phyloP scores from a whole-genome alignment of 2,329 filamentous ascomycete genomes.

The Botrytis fragariae region DNA sequence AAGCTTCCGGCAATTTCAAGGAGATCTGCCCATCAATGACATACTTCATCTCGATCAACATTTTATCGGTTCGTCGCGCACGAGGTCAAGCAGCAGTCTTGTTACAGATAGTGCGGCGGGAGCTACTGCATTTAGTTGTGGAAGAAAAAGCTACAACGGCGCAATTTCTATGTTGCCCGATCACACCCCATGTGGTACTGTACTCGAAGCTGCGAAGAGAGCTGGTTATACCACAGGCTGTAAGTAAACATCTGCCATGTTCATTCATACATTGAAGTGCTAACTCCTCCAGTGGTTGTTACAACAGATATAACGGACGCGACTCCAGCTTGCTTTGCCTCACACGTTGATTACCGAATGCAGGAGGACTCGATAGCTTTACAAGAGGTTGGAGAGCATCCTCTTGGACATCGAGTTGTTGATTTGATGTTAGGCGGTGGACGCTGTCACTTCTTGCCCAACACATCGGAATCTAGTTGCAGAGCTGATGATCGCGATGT shows the following conservation, averaged over 20 bases:
- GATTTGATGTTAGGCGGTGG: constrained; percentile 93
- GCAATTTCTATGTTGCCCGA: constrained; percentile 89
- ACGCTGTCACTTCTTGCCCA: constrained; percentile 88
- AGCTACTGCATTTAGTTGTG: constrained; percentile 93
- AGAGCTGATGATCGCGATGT: constrained; percentile 76
- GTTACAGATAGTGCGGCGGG: constrained; percentile 97
- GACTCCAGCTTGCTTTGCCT: constrained; percentile 91
- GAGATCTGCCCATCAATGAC: constrained; percentile 69
- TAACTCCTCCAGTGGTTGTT: constrained; percentile 62
- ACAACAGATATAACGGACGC: constrained; percentile 95
- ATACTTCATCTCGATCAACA: constrained; percentile 80
- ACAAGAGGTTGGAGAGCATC: constrained; percentile 86
- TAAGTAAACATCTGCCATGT: neutral
- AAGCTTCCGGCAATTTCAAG: constrained; percentile 76
- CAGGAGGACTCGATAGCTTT: constrained; percentile 90
- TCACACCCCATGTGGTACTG: constrained; percentile 83
- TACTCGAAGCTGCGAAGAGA: constrained; percentile 87
- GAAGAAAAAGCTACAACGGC: constrained; percentile 91
- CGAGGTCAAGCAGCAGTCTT: constrained; percentile 76
- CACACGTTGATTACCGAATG: constrained; percentile 74
- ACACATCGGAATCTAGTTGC: constrained; percentile 77
- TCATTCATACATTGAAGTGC: neutral
- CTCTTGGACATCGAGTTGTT: constrained; percentile 77
- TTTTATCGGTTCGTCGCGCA: constrained; percentile 86
- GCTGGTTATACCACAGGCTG: constrained; percentile 84